Conservation (phyloP, 179 eudicot genomes). For the Silene noctiflora region DNA sequence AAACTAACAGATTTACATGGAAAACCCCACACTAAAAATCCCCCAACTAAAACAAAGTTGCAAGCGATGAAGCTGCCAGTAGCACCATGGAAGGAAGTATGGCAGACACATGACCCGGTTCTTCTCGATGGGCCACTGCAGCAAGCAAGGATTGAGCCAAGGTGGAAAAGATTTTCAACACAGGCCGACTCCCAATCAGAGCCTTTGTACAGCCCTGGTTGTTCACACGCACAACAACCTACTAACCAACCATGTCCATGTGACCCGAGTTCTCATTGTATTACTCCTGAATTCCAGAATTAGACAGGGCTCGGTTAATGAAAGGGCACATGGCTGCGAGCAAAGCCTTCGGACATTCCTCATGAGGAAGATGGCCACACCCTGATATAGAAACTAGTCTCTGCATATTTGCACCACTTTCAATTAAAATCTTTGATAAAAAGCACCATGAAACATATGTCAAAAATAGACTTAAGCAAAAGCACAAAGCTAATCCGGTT, state of each 20-base stretch:
- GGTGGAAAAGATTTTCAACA: neutral
- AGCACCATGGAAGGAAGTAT: constrained; percentile 15
- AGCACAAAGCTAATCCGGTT: too few relatives aligned
- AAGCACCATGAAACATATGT: neutral
- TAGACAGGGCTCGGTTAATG: constrained; percentile 51
- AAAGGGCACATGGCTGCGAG: constrained; percentile 86
- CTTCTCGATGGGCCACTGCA: constrained; percentile 9
- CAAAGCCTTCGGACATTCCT: constrained; percentile 95
- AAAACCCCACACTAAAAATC: constrained; percentile 15
- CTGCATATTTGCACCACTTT: constrained; percentile 36
- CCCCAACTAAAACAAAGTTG: neutral
- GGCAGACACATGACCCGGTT: constrained; percentile 4
- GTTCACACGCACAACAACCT: constrained; percentile 16
- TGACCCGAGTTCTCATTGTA: neutral
- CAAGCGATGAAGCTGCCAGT: constrained; percentile 15
- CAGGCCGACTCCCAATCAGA: neutral
- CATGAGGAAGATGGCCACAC: constrained; percentile 98
- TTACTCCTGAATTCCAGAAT: constrained; percentile 30
- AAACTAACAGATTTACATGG: constrained; percentile 25
- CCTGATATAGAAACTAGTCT: constrained; percentile 93
- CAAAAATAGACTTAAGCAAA: too few relatives aligned
- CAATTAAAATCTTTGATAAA: neutral
- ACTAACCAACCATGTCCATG: neutral
- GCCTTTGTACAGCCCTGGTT: neutral
- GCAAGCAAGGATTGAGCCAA: neutral